A percentile compares a stretch with the other conserved stretches of the same genome.
These are phyloP conservation scores for Pseudognaphalium luteoalbum DNA, from an alignment of 129 eudicot genomes.

Conservation along the genomic window DNA sequence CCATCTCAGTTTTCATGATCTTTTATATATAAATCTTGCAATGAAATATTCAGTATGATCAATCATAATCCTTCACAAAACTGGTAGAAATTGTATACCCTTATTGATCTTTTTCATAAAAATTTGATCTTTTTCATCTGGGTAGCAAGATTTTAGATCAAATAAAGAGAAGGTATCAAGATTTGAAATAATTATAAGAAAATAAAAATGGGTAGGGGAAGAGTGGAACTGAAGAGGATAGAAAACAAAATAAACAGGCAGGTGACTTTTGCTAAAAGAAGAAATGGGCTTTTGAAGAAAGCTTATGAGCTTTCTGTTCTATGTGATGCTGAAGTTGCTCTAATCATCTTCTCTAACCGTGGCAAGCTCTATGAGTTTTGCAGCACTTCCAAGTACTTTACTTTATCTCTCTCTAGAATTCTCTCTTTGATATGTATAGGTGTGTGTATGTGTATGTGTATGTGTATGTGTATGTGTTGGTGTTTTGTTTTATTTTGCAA, in stretches of 20 bases:
- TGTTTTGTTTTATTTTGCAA: constrained; percentile 7
- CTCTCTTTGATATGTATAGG: not conserved
- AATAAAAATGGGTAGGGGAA: constrained; percentile 42
- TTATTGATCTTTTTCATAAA: not conserved
- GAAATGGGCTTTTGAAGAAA: constrained; percentile 75
- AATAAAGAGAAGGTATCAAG: not conserved
- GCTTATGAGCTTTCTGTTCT: constrained; percentile 86
- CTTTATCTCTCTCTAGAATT: constrained; percentile 19
- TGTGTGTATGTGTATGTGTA: not conserved
- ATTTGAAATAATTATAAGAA: not conserved
- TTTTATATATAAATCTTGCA: not conserved
- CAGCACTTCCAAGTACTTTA: constrained; percentile 57
- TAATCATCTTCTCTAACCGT: constrained; percentile 70
- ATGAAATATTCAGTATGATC: not conserved
- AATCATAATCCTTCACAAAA: not conserved
- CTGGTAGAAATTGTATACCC: not conserved
- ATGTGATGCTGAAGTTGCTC: constrained; percentile 87
- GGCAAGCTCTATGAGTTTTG: constrained; percentile 58
- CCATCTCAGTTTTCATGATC: constrained; percentile 5
- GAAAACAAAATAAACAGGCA: constrained; percentile 49
- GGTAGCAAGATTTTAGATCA: constrained; percentile 25
- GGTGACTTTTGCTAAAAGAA: constrained; percentile 55
- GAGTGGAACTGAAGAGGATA: constrained; percentile 50
- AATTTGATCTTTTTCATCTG: not conserved
- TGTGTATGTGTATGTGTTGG: constrained; percentile 3